A percentile compares a stretch with the other conserved stretches of the same genome.
These are phyloP conservation scores for Themeda triandra DNA, from an alignment of 176 grass and related monocot species.

Conservation along the genomic window DNA sequence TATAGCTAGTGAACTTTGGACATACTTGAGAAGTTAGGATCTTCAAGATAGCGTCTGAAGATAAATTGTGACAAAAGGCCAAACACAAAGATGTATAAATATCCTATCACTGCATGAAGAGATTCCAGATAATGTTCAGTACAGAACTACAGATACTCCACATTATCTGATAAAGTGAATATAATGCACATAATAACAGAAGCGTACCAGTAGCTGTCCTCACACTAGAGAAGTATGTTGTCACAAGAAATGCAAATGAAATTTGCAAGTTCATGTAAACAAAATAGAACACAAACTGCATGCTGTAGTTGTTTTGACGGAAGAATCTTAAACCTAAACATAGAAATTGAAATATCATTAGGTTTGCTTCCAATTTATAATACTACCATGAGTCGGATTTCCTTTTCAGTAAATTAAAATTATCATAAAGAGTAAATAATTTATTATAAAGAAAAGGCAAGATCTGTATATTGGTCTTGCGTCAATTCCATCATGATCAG, in stretches of 20 bases:
- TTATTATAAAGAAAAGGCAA: not conserved
- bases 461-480: constrained; percentile 2
- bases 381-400: not conserved
- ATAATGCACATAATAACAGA: not conserved
- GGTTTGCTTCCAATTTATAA: not conserved
- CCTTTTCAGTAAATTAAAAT: not conserved
- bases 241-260: constrained; percentile 63
- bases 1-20: not conserved
- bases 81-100: constrained; percentile 71
- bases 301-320: constrained; percentile 52
- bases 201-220: constrained; percentile 69
- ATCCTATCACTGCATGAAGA: constrained; percentile 64
- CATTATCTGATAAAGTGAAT: not conserved
- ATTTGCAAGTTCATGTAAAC: constrained; percentile 84
- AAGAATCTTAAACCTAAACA: constrained; percentile 73
- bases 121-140: constrained; percentile 22
- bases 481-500: not conserved
- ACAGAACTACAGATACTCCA: not conserved
- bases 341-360: constrained; percentile 11
- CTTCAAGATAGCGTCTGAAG: constrained; percentile 62
- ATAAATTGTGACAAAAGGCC: constrained; percentile 59
- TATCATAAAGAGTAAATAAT: not conserved
- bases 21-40: constrained; percentile 67
- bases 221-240: constrained; percentile 60
- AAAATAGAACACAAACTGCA: constrained; percentile 74